Evolutionary conservation across 2,329 filamentous ascomycete species (phyloP), one percentile per base, ranked within the genome.

Genomic region (Aspergillus ochraceoroseus): DNA sequence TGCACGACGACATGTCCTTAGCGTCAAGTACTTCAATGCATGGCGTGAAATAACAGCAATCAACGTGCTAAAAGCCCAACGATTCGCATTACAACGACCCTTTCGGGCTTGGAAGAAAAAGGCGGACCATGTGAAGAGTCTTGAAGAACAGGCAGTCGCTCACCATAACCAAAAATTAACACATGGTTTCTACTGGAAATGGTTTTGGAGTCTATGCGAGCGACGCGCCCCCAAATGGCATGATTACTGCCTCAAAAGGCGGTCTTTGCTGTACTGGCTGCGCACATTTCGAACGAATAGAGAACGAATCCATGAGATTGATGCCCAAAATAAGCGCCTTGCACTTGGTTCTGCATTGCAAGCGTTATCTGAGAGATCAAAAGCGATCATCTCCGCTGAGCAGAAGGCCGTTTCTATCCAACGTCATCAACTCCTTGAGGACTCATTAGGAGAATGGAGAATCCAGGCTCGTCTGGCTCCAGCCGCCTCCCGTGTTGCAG

Each of bases 1-100:
- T 28, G 86, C 85, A 13, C 75, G 83, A 47, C 72, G 79, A 46
- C 83, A 87, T 57, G 79, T 89, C 44, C 66, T 92, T 38, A 73
- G 82, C 40, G 78, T 76, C 8, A 76, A 77, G 40, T 82, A 80
- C 46, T 87, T 86, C 61, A 77, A 76, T 43, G 78, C 78, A 5
- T 87, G 83, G 83, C 72, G 76, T 17, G 73, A 79, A 43, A 77
- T 85, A 39, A 82, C 80, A 0, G 70, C 71, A 1, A 71, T 78
- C 34, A 80, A 83, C 48, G 73, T 79, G 40, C 54, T 72, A 28
- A 74, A 74, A 49, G 65, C 69, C 7, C 68, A 71, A 29, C 62
- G 73, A 22, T 72, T 80, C 41, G 65, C 74, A 12, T 51, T 77
- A 5, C 68, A 64, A 32, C 78, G 73, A 42, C 80, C 77, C 36